Percentiles rank a stretch among this genome's conserved stretches.
Conservation (phyloP, 805 yeast species). For the Spathaspora sp. region DNA sequence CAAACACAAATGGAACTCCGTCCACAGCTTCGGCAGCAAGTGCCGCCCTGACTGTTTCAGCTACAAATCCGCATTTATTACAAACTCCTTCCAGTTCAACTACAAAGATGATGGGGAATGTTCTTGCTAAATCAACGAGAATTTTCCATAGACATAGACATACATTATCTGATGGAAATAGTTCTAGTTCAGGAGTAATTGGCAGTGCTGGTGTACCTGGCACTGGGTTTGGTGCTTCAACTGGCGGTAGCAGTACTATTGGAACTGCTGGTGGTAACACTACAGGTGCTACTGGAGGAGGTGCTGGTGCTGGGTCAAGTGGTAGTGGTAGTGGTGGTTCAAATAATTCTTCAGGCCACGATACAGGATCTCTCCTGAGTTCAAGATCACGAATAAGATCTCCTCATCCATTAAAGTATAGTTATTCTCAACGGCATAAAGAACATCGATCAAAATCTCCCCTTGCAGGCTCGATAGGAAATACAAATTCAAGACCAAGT, state of each 20-base stretch:
- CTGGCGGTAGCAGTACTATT: too few species aligned
- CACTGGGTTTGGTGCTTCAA: too few species aligned
- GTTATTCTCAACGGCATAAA: slow-evolving; percentile 28
- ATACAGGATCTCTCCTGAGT: not conserved
- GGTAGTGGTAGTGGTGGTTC: not conserved
- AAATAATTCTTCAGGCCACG: not conserved
- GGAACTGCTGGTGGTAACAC: not conserved
- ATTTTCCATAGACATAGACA: slow-evolving; percentile 20
- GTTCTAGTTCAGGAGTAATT: not conserved
- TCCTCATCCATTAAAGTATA: slow-evolving; percentile 18
- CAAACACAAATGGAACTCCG: not conserved
- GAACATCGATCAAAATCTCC: slow-evolving; percentile 27
- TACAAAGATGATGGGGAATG: slow-evolving; percentile 16
- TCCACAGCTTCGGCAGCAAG: not conserved
- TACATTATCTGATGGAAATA: not conserved
- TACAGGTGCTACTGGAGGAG: not conserved
- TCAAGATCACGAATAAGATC: slow-evolving; percentile 11
- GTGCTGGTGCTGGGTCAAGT: not conserved
- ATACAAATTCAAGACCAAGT: not conserved
- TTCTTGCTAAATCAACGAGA: slow-evolving; percentile 23
- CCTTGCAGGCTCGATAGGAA: not conserved
- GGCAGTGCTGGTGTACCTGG: too few species aligned
- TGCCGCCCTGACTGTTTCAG: not conserved
- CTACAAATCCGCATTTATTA: not conserved
- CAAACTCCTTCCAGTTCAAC: slow-evolving; percentile 4